Evolutionary conservation across 441 rosid species (phyloP).

Genomic region (Erodium chrysanthum): DNA sequence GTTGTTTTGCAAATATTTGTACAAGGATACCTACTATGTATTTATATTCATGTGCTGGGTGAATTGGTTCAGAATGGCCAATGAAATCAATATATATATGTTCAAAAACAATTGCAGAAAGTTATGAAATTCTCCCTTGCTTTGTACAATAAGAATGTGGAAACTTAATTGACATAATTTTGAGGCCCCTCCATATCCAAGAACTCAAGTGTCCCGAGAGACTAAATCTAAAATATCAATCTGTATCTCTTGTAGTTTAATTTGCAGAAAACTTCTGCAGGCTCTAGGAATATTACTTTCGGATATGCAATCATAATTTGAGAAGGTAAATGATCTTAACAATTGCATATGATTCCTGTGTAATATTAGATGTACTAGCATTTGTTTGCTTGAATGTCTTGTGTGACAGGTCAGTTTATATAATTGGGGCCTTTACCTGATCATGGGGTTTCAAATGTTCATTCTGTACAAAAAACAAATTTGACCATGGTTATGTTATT

Average conservation of each 20-base stretch:
- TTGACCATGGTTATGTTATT: too few relatives aligned
- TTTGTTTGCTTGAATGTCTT: not conserved
- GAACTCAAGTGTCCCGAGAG: too few relatives aligned
- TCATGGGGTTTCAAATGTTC: not conserved
- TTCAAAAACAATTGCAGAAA: not conserved
- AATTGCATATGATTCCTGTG: not conserved
- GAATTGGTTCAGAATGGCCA: slow-evolving; percentile 9
- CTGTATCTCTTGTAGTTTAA: not conserved
- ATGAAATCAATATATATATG: not conserved
- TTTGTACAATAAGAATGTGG: slow-evolving; percentile 1
- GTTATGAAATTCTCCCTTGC: not conserved
- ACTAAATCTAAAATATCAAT: too few relatives aligned
- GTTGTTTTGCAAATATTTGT: slow-evolving; percentile 3
- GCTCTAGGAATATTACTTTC: not conserved
- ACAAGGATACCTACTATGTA: not conserved
- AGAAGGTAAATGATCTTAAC: not conserved
- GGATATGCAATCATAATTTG: not conserved
- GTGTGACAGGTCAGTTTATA: slow-evolving; percentile 1
- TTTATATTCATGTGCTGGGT: slow-evolving; percentile 1
- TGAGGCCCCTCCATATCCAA: not conserved
- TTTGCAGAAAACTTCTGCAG: not conserved
- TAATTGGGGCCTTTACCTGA: slow-evolving; percentile 2
- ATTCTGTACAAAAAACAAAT: not conserved
- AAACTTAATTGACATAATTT: slow-evolving; percentile 2
- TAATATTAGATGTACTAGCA: not conserved